Base-by-base conservation (phyloP, 805 yeast species). In the Nakazawaea ernobii region DNA sequence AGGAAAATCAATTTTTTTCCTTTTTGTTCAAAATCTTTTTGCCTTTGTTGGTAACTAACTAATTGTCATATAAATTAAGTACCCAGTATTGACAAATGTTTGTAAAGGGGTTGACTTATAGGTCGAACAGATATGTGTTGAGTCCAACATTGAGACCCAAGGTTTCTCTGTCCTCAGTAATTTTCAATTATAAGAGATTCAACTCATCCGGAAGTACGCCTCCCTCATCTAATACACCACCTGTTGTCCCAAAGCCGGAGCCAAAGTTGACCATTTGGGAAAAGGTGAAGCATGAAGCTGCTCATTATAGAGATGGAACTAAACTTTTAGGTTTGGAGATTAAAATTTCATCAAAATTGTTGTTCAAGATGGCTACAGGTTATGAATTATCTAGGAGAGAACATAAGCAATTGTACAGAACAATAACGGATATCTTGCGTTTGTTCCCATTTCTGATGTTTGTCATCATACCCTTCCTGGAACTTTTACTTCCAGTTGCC, bases 241-340 rank as follows among this genome's bases (percentile, higher is more conserved):
- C 44, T 5, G 39, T 40, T 13, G 51, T 17, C 2, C 43, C 52
- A 20, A 45, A 38, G n/a, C 11, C 43, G 27, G 56, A 54, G 7
- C 63, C 68, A 43, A 85, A 86, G 59, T 66, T 71, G 41, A 66
- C 89, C 1, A 43, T 86, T n/a, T 84, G 91, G 95, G 86, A 84
- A 49, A 83, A 82, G 59, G 83, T 92, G 47, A 91, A 90, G 63
- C 94, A 87, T 59, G 97, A 87, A 67, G 86, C 83, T 4, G 77
- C 80, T 33, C 99, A 92, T 67, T 90, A 90, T 65, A 89, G 96
- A 88, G 85, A 82, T 55, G 98, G 99, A 39, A 92, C 98, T 7
- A 91, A 90, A 66, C 75, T 94, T 44, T 71, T 92, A 42, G 98
- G 97, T 4, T 80, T 85, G 58, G 99, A 94, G 66, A 75, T 90